phyloP scores from a whole-genome alignment of 169 alveolate species.

The Plasmodium knowlesi region DNA sequence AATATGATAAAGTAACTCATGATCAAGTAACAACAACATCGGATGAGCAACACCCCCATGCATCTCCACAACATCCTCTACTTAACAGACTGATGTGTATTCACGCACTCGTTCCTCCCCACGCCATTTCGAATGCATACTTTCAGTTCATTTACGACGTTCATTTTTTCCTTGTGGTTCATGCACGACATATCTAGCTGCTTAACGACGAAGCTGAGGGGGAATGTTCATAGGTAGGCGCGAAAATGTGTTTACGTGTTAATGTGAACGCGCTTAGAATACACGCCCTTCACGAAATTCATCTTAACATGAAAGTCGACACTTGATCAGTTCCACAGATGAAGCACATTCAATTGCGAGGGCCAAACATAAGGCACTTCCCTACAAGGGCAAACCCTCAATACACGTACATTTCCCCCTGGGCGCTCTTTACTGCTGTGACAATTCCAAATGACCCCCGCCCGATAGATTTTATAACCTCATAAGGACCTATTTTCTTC shows the following conservation, averaged over 20 bases:
- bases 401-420: slow-evolving; percentile 46
- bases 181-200: slow-evolving; percentile 73
- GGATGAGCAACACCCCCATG: background rate
- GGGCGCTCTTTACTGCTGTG: slow-evolving; percentile 52
- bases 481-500: slow-evolving; percentile 64
- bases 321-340: background rate
- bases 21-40: background rate
- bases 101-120: background rate
- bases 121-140: background rate
- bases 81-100: background rate
- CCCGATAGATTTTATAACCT: slow-evolving; percentile 69
- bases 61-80: background rate
- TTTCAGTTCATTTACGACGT: slow-evolving; percentile 45
- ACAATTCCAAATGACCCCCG: slow-evolving; percentile 74
- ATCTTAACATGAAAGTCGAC: background rate
- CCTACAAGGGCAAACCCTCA: background rate
- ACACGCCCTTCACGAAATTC: background rate
- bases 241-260: background rate
- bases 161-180: slow-evolving; percentile 72
- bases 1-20: background rate
- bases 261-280: background rate
- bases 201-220: slow-evolving; percentile 59
- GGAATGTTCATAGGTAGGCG: background rate
- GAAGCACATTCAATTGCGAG: background rate
- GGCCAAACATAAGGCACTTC: background rate